Conservation (phyloP, 2,329 filamentous ascomycete species). For the Stachybotrys elegans region DNA sequence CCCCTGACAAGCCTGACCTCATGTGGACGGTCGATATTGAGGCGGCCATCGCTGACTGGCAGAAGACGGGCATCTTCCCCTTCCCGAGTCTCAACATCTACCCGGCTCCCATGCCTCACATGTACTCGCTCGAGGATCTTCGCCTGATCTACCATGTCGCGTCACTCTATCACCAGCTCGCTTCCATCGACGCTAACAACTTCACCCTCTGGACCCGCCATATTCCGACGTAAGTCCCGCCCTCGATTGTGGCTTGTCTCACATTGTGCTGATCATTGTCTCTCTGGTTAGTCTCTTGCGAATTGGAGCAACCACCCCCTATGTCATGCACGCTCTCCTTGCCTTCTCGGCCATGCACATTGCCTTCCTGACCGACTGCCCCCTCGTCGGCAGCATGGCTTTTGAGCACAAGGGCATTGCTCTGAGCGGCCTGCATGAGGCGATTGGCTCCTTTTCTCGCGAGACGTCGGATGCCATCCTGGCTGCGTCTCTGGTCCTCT, state of each 20-base stretch:
- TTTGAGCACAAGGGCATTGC: constrained; percentile 85
- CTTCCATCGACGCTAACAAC: constrained; percentile 68
- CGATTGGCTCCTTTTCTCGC: constrained; percentile 77
- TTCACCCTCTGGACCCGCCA: constrained; percentile 91
- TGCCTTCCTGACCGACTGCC: constrained; percentile 81
- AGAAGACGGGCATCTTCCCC: constrained; percentile 76
- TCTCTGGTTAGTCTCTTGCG: constrained; percentile 47
- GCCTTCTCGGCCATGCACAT: constrained; percentile 94
- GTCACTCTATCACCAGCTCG: constrained; percentile 78
- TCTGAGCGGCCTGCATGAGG: constrained; percentile 80
- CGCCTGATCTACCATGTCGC: constrained; percentile 88
- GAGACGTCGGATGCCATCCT: constrained; percentile 88
- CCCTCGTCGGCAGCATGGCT: constrained; percentile 79
- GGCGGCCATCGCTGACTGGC: constrained; percentile 75
- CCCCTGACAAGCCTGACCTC: constrained; percentile 62
- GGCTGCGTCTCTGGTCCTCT: constrained; percentile 84
- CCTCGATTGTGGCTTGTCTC: background rate
- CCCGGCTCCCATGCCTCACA: constrained; percentile 66
- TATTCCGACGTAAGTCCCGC: constrained; percentile 73
- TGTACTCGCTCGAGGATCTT: constrained; percentile 72
- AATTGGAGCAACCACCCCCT: constrained; percentile 74
- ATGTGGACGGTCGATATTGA: constrained; percentile 87
- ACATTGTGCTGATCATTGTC: constrained; percentile 10
- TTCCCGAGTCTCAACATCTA: constrained; percentile 77
- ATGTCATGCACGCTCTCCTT: constrained; percentile 90